Evolutionary conservation across 495 filamentous ascomycete genomes (phyloP).

Genomic region (Neurospora africana): DNA sequence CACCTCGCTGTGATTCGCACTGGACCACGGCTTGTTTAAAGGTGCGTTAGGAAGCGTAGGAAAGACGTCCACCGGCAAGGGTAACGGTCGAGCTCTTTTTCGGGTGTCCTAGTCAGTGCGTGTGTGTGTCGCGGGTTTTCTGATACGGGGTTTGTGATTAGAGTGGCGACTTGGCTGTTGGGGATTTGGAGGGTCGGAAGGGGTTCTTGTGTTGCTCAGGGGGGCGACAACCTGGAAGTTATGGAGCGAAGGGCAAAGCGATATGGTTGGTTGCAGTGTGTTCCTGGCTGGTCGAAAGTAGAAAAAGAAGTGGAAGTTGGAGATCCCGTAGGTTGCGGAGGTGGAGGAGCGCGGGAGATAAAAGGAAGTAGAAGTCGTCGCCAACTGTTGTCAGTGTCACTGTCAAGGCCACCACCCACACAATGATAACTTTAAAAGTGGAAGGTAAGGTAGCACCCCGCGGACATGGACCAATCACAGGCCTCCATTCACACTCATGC

Average conservation of each 20-base stretch:
- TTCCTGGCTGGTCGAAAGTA: background rate
- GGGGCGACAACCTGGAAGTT: background rate
- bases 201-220: background rate
- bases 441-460: background rate
- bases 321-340: background rate
- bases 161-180: background rate
- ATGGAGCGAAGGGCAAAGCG: background rate
- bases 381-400: background rate
- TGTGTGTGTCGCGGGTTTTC: background rate
- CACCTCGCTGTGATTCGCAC: conserved; percentile 78
- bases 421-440: background rate
- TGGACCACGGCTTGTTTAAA: conserved; percentile 82
- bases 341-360: background rate
- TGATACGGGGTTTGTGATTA: background rate
- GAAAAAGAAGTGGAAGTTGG: background rate
- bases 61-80: conserved; percentile 15
- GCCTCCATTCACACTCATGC: background rate
- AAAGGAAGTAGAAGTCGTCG: background rate
- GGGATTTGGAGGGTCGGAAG: background rate
- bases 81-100: background rate
- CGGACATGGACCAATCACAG: background rate
- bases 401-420: background rate
- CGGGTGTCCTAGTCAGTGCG: background rate
- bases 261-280: background rate
- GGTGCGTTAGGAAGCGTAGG: conserved; percentile 39